These are phyloP conservation scores for Beauveria asiatica DNA, from an alignment of 2,329 filamentous ascomycete species.

Conservation along the genomic window DNA sequence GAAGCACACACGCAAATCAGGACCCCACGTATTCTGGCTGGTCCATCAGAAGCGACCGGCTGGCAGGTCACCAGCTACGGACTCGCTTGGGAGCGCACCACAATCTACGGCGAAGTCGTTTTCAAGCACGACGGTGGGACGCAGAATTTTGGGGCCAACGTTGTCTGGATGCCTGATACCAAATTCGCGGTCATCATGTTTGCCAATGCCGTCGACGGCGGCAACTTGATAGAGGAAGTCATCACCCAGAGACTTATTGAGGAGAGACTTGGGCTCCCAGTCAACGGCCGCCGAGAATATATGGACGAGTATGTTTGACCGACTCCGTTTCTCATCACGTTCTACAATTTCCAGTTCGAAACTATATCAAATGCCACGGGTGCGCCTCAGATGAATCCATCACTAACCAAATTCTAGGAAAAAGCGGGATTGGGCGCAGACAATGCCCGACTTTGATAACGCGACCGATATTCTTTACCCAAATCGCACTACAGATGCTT, in stretches of 20 bases:
- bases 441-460: not conserved
- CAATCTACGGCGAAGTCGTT: slow-evolving; percentile 13
- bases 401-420: not conserved
- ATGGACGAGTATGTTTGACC: not conserved
- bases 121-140: slow-evolving; percentile 15
- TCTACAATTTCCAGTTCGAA: too few relatives aligned
- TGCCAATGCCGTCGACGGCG: slow-evolving; percentile 31
- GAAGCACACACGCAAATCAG: not conserved
- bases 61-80: slow-evolving; percentile 13
- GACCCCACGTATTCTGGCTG: not conserved
- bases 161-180: slow-evolving; percentile 15
- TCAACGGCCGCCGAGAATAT: slow-evolving; percentile 12
- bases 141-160: slow-evolving; percentile 12
- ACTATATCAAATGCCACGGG: too few relatives aligned
- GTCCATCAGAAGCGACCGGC: not conserved
- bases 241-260: slow-evolving; percentile 15
- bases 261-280: slow-evolving; percentile 12
- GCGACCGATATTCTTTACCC: not conserved
- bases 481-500: not conserved
- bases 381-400: not conserved
- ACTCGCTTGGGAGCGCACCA: slow-evolving; percentile 13
- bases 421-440: not conserved
- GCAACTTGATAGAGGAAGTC: slow-evolving; percentile 19
- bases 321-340: not conserved
- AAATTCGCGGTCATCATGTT: slow-evolving; percentile 15